Conservation (phyloP, 495 filamentous ascomycete genomes). For the Hypoxylon rickii region DNA sequence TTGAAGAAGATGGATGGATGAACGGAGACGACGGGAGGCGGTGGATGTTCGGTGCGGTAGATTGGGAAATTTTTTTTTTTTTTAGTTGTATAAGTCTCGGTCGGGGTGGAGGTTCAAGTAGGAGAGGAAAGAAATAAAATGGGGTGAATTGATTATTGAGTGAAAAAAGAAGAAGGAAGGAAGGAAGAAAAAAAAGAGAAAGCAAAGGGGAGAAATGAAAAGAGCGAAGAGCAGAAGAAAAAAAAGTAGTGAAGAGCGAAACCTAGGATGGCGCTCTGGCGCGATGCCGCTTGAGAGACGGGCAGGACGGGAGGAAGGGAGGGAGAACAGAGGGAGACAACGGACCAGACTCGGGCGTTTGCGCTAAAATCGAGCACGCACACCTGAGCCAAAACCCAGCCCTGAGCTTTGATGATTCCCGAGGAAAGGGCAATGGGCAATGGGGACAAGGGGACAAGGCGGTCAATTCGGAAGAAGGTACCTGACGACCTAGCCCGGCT, state of each 20-base stretch:
- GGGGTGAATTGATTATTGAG: constrained; percentile 2
- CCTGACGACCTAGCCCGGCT: constrained; percentile 33
- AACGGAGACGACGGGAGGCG: constrained; percentile 42
- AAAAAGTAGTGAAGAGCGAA: constrained; percentile 10
- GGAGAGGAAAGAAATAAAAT: constrained; percentile 4
- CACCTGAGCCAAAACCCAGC: constrained; percentile 32
- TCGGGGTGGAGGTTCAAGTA: constrained; percentile 30
- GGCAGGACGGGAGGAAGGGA: constrained; percentile 33
- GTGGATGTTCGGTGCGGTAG: constrained; percentile 41
- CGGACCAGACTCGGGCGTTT: constrained; percentile 38
- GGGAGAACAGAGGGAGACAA: constrained; percentile 31
- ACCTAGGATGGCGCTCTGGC: constrained; percentile 32
- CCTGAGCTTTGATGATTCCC: constrained; percentile 33
- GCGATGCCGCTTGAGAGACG: constrained; percentile 29
- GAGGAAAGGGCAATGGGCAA: constrained; percentile 32
- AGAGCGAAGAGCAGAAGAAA: not conserved
- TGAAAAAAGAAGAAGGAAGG: constrained; percentile 1
- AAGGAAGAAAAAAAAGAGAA: not conserved
- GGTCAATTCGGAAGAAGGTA: constrained; percentile 33
- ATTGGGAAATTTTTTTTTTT: constrained; percentile 37
- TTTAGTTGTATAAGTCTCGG: constrained; percentile 29
- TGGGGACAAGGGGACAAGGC: too few relatives aligned
- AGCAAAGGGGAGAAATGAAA: constrained; percentile 2
- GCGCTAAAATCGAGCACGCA: constrained; percentile 37
- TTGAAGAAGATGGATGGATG: constrained; percentile 25